Conservation (phyloP, 1,139 yeast genomes). For the Kurtzmaniella natalensis region DNA sequence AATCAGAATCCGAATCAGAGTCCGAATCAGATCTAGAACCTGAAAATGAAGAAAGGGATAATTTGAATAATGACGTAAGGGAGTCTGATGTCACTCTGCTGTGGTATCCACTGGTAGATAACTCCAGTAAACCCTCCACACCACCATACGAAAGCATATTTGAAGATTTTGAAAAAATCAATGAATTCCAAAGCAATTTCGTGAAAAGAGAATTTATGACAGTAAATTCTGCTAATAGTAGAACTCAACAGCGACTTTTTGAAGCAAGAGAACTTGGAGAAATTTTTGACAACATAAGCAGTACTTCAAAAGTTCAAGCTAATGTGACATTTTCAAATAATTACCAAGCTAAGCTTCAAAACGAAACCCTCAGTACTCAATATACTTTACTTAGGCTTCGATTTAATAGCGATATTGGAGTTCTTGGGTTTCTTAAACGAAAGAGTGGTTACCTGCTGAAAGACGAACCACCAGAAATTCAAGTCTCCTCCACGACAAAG, state of each 20-base stretch:
- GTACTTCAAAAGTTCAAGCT: background rate
- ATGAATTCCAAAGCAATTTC: slow-evolving; percentile 29
- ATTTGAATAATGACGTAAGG: slow-evolving; percentile 1
- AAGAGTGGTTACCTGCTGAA: background rate
- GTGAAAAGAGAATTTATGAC: slow-evolving; percentile 18
- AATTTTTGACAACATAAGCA: background rate
- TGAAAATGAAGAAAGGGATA: slow-evolving; percentile 4
- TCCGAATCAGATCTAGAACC: slow-evolving; percentile 3
- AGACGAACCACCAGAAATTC: background rate
- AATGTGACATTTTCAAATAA: slow-evolving; percentile 10
- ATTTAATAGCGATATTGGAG: slow-evolving; percentile 22
- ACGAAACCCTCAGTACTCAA: slow-evolving; percentile 35
- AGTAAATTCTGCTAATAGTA: slow-evolving; percentile 10
- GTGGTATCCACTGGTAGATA: slow-evolving; percentile 7
- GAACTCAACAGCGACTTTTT: slow-evolving; percentile 34
- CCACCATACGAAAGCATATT: slow-evolving; percentile 11
- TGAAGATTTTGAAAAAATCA: slow-evolving; percentile 27
- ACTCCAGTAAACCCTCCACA: slow-evolving; percentile 3
- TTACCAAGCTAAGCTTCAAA: slow-evolving; percentile 29
- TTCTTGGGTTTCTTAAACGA: slow-evolving; percentile 17
- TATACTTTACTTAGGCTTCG: slow-evolving; percentile 37
- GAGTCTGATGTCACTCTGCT: slow-evolving; percentile 5
- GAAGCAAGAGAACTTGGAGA: slow-evolving; percentile 29
- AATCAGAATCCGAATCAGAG: slow-evolving; percentile 8
- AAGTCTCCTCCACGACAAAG: slow-evolving; percentile 2